Percentiles rank a stretch among this genome's conserved stretches.
Conservation (phyloP, 75 land plant species). For the Cupressus sempervirens region DNA sequence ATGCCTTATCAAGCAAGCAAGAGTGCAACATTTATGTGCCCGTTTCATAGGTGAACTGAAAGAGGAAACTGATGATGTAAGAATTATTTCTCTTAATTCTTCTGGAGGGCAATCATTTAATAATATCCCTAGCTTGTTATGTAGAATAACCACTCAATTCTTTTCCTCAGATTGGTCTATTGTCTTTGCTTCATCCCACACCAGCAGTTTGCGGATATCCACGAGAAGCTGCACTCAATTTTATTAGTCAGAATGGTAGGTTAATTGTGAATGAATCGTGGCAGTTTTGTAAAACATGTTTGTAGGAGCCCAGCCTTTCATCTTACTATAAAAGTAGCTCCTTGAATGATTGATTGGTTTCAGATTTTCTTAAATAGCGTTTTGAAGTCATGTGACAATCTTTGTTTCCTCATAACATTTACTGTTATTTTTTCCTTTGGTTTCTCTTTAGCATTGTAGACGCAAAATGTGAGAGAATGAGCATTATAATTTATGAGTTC, state of each 20-base stretch:
- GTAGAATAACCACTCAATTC: background rate
- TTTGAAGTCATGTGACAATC: background rate
- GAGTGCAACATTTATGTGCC: constrained; percentile 37
- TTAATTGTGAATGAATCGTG: background rate
- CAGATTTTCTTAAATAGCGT: background rate
- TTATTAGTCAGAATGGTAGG: constrained; percentile 11
- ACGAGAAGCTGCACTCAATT: constrained; percentile 4
- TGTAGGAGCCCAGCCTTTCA: background rate
- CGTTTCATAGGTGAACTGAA: constrained; percentile 28
- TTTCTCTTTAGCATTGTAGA: background rate
- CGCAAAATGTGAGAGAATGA: background rate
- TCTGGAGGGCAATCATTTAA: background rate
- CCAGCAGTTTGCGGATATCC: constrained; percentile 9
- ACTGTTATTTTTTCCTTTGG: background rate
- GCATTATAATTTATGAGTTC: background rate
- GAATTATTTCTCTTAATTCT: background rate
- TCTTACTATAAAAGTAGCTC: background rate
- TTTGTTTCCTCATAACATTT: background rate
- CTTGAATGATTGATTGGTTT: constrained; percentile 6
- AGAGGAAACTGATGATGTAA: constrained; percentile 25
- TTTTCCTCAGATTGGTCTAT: background rate
- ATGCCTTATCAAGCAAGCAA: constrained; percentile 36
- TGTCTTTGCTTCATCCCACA: constrained; percentile 13
- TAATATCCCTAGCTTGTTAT: background rate
- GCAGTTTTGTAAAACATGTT: background rate